Conservation (phyloP, 441 rosid genomes). For the Gossypium schwendimanii region DNA sequence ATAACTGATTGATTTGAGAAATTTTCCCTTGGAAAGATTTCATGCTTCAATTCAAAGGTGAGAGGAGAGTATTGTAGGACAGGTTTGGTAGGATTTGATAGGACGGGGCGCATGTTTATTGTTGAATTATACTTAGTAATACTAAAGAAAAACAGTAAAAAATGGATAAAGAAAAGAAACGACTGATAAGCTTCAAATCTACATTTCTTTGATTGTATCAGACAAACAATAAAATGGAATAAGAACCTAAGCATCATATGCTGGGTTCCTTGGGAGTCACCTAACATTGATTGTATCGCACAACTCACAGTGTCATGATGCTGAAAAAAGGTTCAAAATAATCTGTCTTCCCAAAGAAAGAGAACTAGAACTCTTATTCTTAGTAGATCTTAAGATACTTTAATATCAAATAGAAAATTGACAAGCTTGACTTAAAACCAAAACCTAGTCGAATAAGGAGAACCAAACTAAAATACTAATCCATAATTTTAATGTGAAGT, state of each 20-base stretch:
- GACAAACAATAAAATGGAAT: neutral
- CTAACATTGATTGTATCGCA: neutral
- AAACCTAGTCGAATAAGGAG: no score
- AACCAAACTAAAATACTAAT: neutral
- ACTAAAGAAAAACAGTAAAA: neutral
- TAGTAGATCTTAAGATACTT: neutral
- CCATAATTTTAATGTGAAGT: neutral
- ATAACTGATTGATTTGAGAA: neutral
- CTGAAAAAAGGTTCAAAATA: no score
- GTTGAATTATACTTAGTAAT: neutral
- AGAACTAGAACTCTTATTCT: neutral
- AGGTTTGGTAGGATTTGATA: neutral
- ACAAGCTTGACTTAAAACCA: neutral
- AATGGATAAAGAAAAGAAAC: no score
- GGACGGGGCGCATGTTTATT: neutral
- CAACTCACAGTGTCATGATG: no score
- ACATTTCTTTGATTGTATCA: neutral
- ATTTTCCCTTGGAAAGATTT: neutral
- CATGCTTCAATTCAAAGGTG: neutral
- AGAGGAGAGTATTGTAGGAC: neutral
- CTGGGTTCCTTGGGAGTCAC: neutral
- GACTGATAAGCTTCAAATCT: neutral
- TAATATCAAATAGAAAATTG: neutral
- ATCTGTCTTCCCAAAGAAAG: no score
- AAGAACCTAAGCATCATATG: neutral